phyloP scores from a whole-genome alignment of 176 grass and related monocot genomes.

The Ampelocalamus luodianensis region DNA sequence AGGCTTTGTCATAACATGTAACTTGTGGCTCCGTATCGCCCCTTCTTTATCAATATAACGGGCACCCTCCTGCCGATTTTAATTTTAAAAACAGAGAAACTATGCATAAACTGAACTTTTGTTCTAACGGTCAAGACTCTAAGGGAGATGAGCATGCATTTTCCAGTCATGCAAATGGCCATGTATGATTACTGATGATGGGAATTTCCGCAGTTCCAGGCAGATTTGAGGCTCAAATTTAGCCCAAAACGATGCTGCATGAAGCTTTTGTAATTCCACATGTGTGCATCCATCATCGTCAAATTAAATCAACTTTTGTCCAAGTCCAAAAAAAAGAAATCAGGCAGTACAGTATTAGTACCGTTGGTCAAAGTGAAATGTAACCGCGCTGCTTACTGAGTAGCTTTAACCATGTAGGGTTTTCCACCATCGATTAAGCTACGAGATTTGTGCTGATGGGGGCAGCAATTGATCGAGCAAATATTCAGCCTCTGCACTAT shows the following conservation, averaged over 20 bases:
- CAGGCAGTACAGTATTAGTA: background rate
- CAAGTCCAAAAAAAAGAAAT: background rate
- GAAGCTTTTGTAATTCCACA: background rate
- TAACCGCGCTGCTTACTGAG: background rate
- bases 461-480: background rate
- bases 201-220: background rate
- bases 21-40: no score
- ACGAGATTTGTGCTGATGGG: background rate
- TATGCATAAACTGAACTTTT: no score
- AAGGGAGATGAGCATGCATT: no score
- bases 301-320: background rate
- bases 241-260: background rate
- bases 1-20: no score
- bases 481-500: background rate
- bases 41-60: no score
- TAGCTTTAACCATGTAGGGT: no score
- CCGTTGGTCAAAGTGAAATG: background rate
- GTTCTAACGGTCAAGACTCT: no score
- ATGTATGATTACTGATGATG: background rate
- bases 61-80: no score
- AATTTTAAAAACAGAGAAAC: no score
- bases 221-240: constrained; percentile 23
- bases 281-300: background rate
- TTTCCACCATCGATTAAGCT: no score
- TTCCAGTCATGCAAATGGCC: no score